Percentiles rank a stretch among this genome's conserved stretches.
Conservation (phyloP, 805 yeast species). For the Cyberlindnera amylophila region DNA sequence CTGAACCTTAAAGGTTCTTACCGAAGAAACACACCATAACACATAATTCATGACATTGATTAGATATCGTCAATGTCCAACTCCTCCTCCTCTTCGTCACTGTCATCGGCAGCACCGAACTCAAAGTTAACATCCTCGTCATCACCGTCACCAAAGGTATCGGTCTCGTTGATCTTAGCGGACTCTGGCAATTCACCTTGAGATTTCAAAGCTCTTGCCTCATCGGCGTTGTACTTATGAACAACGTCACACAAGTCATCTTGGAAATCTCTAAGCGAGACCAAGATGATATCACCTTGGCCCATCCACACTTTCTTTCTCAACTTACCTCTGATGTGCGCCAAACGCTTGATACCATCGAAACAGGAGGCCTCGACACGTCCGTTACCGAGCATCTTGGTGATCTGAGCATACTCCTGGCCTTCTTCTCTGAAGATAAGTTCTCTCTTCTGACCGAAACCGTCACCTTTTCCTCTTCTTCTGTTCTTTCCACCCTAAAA, state of each 20-base stretch:
- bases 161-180: conserved; percentile 96
- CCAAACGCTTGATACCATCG: conserved; percentile 91
- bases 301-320: conserved; percentile 99
- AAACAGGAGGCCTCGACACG: conserved; percentile 94
- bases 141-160: conserved; percentile 92
- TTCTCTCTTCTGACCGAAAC: conserved; percentile 90
- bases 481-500: conserved; percentile 76
- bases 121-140: conserved; percentile 98
- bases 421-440: conserved; percentile 89
- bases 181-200: conserved; percentile 97
- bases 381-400: conserved; percentile 98
- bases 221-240: conserved; percentile 94
- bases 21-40: no score
- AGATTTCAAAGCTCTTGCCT: conserved; percentile 92
- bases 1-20: no score
- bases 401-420: conserved; percentile 97
- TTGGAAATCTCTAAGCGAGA: conserved; percentile 96
- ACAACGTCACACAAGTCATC: conserved; percentile 98
- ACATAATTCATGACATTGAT: no score
- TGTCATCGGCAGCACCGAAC: conserved; percentile 89
- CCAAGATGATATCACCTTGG: conserved; percentile 95
- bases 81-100: conserved; percentile 63
- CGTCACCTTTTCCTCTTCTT: conserved; percentile 97
- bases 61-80: conserved; percentile 95
- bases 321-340: conserved; percentile 97